Evolutionary conservation across 129 eudicot species (phyloP), one percentile per base, ranked within the genome.

Genomic region (Flaveria linearis): DNA sequence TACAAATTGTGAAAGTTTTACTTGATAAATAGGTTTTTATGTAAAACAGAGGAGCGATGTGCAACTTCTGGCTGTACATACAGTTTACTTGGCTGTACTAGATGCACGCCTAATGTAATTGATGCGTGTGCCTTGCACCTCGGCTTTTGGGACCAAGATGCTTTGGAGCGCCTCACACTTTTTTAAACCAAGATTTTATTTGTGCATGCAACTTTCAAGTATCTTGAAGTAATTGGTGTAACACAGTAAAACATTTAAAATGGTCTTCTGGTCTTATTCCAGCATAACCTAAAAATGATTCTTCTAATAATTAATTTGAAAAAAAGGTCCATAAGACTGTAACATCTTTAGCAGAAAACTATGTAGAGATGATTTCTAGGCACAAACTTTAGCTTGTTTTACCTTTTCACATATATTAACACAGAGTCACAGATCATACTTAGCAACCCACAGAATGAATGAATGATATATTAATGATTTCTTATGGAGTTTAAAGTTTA

Each of bases 261-360:
- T 7, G 23, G 45, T 64, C 30, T 57, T 22, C 18, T 28, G 26
- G 42, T 41, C 42, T 41, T 25, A 25, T 18, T 75, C 79, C 22
- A 17, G 49, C 68, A 61, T 61, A 23, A 11, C 18, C 10, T 25
- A 30, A 18, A 18, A 33, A 63, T n/a, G 51, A 47, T 63, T n/a
- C 9, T 17, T 47, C 9, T 64, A 63, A 30, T 49, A 46, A 33
- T 64, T 62, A 7, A 63, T 63, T n/a, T 50, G 13, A 64, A 63
- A 42, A 62, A 9, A 3, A 43, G 7, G 41, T 36, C 41, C 7
- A 7, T 36, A 36, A 36, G 41, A 36, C 41, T 5, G 7, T 33
- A 36, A 30, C 39, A 60, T 60, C 7, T 75, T 25, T 28, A 46
- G 79, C 63, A 46, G 79, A 63, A 47, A 25, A 57, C 17, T 41